phyloP scores from a whole-genome alignment of 441 rosid genomes.

The Eruca vesicaria region DNA sequence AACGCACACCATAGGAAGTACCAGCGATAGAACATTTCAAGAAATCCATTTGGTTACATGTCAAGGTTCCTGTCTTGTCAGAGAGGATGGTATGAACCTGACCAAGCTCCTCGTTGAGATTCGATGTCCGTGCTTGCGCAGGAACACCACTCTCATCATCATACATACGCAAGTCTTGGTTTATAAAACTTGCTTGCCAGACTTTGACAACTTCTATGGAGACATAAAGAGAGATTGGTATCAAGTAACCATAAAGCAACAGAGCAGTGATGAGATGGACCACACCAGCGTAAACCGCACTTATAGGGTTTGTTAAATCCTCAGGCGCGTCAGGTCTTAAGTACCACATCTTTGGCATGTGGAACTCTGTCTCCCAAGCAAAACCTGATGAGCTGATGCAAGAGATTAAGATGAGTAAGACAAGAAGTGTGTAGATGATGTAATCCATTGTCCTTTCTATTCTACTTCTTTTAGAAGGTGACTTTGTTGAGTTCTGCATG shows the following conservation, averaged over 20 bases:
- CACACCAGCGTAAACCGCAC: slow-evolving; percentile 55
- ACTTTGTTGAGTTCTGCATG: slow-evolving; percentile 82
- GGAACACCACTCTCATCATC: slow-evolving; percentile 80
- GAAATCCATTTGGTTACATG: slow-evolving; percentile 97
- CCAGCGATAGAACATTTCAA: slow-evolving; percentile 89
- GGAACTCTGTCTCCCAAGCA: slow-evolving; percentile 63
- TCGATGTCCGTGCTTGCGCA: slow-evolving; percentile 84
- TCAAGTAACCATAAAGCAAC: slow-evolving; percentile 82
- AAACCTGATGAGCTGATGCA: slow-evolving; percentile 77
- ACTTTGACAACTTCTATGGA: slow-evolving; percentile 92
- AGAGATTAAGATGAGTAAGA: slow-evolving; percentile 61
- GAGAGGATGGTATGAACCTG: slow-evolving; percentile 91
- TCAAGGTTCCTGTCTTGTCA: too few relatives aligned
- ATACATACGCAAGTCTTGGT: slow-evolving; percentile 75
- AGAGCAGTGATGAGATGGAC: slow-evolving; percentile 82
- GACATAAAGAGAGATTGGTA: slow-evolving; percentile 89
- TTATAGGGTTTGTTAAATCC: slow-evolving; percentile 48
- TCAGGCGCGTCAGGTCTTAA: slow-evolving; percentile 49
- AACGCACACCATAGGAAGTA: slow-evolving; percentile 59
- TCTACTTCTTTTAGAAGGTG: slow-evolving; percentile 84
- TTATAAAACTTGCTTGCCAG: slow-evolving; percentile 81
- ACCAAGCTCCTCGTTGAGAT: slow-evolving; percentile 90
- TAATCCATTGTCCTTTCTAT: slow-evolving; percentile 87
- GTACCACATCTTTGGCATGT: slow-evolving; percentile 82
- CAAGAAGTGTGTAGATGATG: slow-evolving; percentile 74